These are phyloP conservation scores for Pleurotus cornucopiae DNA, from an alignment of 768 basidiomycete species.

Conservation along the genomic window DNA sequence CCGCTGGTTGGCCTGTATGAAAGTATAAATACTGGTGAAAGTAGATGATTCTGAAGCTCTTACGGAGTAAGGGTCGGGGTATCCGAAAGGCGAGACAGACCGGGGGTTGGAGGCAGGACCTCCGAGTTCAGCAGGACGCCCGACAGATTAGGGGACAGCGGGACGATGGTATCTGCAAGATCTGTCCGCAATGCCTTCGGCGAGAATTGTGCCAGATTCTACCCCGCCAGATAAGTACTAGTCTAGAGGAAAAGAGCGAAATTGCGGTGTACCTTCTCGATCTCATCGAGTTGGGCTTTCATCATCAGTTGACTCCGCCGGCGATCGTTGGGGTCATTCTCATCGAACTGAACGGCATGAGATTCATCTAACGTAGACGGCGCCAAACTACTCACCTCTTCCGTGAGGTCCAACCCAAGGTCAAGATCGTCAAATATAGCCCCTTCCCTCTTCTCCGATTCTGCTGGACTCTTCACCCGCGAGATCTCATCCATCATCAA, in stretches of 20 bases:
- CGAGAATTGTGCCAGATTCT: conserved; percentile 67
- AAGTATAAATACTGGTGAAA: neutral
- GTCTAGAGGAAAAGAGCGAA: neutral
- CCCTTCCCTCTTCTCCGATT: conserved; percentile 43
- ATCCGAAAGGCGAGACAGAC: conserved; percentile 28
- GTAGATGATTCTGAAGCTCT: neutral
- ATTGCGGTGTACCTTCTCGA: conserved; percentile 52
- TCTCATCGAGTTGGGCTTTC: conserved; percentile 74
- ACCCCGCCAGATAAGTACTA: neutral
- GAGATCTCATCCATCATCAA: conserved; percentile 35
- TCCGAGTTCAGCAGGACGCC: conserved; percentile 20
- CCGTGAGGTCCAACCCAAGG: conserved; percentile 41
- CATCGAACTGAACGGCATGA: conserved; percentile 49
- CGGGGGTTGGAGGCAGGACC: conserved; percentile 32
- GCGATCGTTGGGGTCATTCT: conserved; percentile 68
- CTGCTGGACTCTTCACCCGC: conserved; percentile 29
- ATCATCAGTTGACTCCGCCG: conserved; percentile 72
- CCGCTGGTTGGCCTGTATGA: conserved; percentile 11
- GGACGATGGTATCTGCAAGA: conserved; percentile 27
- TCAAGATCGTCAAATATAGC: conserved; percentile 50
- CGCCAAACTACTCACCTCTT: conserved; percentile 30
- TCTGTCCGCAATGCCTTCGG: conserved; percentile 45
- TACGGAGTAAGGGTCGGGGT: neutral
- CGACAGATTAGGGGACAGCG: neutral
- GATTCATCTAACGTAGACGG: conserved; percentile 13